These are phyloP conservation scores for Amauroascus verrucosus DNA, from an alignment of 2,329 filamentous ascomycete genomes.

Conservation along the genomic window DNA sequence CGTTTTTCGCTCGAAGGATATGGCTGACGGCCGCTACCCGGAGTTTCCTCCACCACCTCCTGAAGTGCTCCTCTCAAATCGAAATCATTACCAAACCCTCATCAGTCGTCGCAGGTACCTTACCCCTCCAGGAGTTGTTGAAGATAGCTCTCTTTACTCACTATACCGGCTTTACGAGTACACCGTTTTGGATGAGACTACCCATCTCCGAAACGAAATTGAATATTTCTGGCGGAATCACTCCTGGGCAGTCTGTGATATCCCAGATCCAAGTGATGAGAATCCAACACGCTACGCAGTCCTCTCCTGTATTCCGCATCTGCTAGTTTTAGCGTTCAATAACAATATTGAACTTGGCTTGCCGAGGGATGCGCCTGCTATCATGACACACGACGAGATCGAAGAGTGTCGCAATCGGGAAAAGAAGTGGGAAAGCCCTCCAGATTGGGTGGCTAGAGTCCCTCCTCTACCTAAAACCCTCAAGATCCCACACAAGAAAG, in stretches of 20 bases:
- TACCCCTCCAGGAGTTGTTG: not conserved
- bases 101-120: not conserved
- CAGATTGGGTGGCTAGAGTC: constrained; percentile 3
- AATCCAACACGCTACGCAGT: constrained; percentile 8
- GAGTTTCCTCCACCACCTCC: not conserved
- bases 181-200: not conserved
- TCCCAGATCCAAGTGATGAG: constrained; percentile 7
- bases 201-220: constrained; percentile 1
- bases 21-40: not conserved
- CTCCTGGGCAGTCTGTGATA: constrained; percentile 3
- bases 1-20: not conserved
- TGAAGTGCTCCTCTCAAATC: not conserved
- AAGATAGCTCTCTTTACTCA: constrained; percentile 1
- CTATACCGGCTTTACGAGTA: constrained; percentile 9
- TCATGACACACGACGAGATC: constrained; percentile 6
- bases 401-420: not conserved
- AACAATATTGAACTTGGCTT: constrained; percentile 10
- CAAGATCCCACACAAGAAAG: constrained; percentile 2
- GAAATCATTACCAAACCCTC: not conserved
- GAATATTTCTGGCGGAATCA: constrained; percentile 5
- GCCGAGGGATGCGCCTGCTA: constrained; percentile 3
- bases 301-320: not conserved
- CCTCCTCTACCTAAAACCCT: constrained; percentile 1
- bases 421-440: not conserved
- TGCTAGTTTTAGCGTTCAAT: constrained; percentile 6